These are phyloP conservation scores for Pinus taeda DNA, from an alignment of 75 land plant species.

Conservation along the genomic window DNA sequence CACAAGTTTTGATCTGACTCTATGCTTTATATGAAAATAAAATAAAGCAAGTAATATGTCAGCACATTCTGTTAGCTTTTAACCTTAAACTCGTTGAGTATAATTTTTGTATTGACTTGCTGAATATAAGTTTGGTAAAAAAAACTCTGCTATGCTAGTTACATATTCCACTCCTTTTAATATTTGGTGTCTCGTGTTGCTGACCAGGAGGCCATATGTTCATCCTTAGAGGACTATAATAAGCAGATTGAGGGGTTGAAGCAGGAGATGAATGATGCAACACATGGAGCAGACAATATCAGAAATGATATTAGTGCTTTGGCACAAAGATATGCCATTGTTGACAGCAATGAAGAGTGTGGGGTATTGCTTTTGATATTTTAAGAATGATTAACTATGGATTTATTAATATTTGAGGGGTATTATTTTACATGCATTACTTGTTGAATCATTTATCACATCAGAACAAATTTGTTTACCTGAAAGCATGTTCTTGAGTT, in stretches of 20 bases:
- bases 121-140: neutral
- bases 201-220: constrained; percentile 89
- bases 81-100: neutral
- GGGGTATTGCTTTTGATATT: constrained; percentile 54
- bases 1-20: neutral
- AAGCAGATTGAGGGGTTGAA: constrained; percentile 73
- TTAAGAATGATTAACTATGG: neutral
- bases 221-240: constrained; percentile 93
- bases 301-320: constrained; percentile 87
- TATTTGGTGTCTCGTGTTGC: neutral
- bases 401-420: neutral
- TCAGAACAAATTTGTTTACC: neutral
- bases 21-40: neutral
- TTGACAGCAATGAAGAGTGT: constrained; percentile 92
- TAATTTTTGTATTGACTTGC: neutral
- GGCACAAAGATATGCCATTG: constrained; percentile 86
- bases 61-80: neutral
- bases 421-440: neutral
- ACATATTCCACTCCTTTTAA: neutral
- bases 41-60: neutral
- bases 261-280: constrained; percentile 93
- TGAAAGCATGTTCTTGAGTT: neutral
- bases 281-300: constrained; percentile 94
- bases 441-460: neutral
- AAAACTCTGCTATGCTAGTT: too few species aligned